Evolutionary conservation across 257 asterid species (phyloP).

Genomic region (Galeopsis tetrahit): DNA sequence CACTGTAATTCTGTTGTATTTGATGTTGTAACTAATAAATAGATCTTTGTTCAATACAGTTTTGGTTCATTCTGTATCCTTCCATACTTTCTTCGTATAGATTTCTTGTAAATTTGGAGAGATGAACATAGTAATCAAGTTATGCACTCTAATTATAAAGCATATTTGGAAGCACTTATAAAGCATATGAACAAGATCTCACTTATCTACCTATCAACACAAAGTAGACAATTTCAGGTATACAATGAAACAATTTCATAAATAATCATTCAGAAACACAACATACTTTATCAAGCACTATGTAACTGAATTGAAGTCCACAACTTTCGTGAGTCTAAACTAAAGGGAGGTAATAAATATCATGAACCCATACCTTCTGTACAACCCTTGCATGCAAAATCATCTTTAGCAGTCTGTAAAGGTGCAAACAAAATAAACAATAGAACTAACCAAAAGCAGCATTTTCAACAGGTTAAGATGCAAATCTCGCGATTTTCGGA

Average conservation of each 20-base stretch:
- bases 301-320: not conserved
- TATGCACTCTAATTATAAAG: not conserved
- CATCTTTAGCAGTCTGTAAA: not conserved
- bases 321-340: not conserved
- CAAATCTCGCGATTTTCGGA: not conserved
- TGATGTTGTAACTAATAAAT: not conserved
- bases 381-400: not conserved
- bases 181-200: not conserved
- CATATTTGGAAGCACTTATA: not conserved
- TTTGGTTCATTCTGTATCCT: not conserved
- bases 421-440: not conserved
- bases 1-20: not conserved
- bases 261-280: not conserved
- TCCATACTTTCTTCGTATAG: not conserved
- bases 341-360: not conserved
- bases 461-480: not conserved
- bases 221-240: not conserved
- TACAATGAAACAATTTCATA: not conserved
- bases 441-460: constrained; percentile 1
- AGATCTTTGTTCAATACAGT: not conserved
- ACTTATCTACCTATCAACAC: not conserved
- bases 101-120: not conserved
- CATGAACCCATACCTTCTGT: not conserved
- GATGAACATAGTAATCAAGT: not conserved
- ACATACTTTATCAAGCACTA: not conserved